phyloP scores from a whole-genome alignment of 441 rosid genomes.

The Francoa sonchifolia region DNA sequence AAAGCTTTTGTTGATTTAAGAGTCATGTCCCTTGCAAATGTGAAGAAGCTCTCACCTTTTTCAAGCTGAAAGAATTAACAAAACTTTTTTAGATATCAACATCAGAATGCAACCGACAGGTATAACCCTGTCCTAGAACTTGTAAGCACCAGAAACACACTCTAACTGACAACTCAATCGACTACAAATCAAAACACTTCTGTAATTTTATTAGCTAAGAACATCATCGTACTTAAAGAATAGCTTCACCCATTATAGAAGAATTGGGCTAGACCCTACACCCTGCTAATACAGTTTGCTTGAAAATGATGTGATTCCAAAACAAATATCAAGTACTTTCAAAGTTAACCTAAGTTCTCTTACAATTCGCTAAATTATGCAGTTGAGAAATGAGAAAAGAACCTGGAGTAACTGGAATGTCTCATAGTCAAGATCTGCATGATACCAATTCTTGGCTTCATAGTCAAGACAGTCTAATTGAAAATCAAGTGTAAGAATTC shows the following conservation, averaged over 20 bases:
- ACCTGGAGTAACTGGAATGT: constrained; percentile 89
- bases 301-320: not conserved
- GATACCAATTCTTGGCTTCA: constrained; percentile 68
- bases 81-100: constrained; percentile 10
- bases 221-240: too few species aligned
- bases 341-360: too few species aligned
- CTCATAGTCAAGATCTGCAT: constrained; percentile 94
- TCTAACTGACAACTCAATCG: too few species aligned
- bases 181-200: too few species aligned
- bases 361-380: not conserved
- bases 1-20: constrained; percentile 74
- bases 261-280: too few species aligned
- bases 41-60: constrained; percentile 79
- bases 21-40: constrained; percentile 84
- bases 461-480: constrained; percentile 84
- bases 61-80: constrained; percentile 37
- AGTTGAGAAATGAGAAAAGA: constrained; percentile 1
- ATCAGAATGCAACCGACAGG: not conserved
- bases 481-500: constrained; percentile 59
- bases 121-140: not conserved
- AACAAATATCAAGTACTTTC: not conserved
- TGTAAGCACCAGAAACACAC: too few species aligned
- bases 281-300: too few species aligned
- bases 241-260: too few species aligned
- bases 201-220: too few species aligned